Evolutionary conservation across 345 rosid species (phyloP).

Genomic region (Hibiscus syriacus): DNA sequence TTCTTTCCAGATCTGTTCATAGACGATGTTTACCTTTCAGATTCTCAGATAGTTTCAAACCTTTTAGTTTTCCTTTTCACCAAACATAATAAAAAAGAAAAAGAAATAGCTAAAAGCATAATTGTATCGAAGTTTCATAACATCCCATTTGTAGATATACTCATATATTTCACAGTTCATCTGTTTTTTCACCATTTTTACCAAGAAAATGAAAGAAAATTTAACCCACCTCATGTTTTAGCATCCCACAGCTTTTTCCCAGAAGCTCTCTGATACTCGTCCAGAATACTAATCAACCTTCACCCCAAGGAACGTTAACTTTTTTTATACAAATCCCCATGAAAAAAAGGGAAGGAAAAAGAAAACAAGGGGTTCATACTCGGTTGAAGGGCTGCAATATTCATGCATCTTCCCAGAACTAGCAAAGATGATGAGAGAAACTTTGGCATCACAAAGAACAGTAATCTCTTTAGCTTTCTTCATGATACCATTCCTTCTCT

Average conservation of each 20-base stretch:
- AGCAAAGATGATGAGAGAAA: slow-evolving; percentile 60
- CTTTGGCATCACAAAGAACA: slow-evolving; percentile 71
- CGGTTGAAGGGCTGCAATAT: slow-evolving; percentile 30
- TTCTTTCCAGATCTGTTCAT: background rate
- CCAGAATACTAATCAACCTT: slow-evolving; percentile 71
- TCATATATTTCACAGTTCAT: slow-evolving; percentile 36
- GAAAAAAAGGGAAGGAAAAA: background rate
- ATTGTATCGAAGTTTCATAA: background rate
- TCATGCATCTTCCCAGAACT: slow-evolving; percentile 63
- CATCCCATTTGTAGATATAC: slow-evolving; percentile 53
- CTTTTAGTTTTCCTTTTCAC: background rate
- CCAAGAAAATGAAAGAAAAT: too few relatives aligned
- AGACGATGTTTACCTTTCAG: background rate
- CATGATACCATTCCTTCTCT: slow-evolving; percentile 68
- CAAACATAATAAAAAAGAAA: background rate
- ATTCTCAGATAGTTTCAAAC: background rate
- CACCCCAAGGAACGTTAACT: background rate
- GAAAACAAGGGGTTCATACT: too few relatives aligned
- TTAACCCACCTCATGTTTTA: slow-evolving; percentile 75
- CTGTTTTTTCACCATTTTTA: slow-evolving; percentile 24
- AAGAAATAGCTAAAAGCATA: background rate
- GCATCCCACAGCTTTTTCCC: slow-evolving; percentile 91
- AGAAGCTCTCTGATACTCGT: slow-evolving; percentile 61
- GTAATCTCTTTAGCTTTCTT: slow-evolving; percentile 78
- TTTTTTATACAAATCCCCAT: background rate